Evolutionary conservation across 768 basidiomycete species (phyloP).

Genomic region (Panaeolus papilionaceus): DNA sequence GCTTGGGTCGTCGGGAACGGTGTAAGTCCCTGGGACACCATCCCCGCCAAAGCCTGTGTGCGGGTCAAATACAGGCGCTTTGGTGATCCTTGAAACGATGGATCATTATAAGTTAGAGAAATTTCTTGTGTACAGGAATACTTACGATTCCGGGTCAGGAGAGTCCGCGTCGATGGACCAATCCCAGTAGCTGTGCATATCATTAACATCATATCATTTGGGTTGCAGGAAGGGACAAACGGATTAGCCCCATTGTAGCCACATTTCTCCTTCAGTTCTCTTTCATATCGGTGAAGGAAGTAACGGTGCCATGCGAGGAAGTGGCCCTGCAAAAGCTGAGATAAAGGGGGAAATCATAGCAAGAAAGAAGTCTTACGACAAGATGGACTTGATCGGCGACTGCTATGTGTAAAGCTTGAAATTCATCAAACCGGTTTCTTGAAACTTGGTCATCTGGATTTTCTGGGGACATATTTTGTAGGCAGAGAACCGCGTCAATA

Average conservation of each 20-base stretch:
- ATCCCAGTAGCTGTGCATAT: slow-evolving; percentile 43
- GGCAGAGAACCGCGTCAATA: slow-evolving; percentile 39
- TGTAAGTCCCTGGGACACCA: slow-evolving; percentile 36
- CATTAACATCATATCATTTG: neutral
- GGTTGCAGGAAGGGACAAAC: slow-evolving; percentile 27
- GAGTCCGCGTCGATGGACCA: slow-evolving; percentile 43
- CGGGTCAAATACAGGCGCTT: slow-evolving; percentile 42
- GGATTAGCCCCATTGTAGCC: slow-evolving; percentile 40
- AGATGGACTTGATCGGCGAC: slow-evolving; percentile 37
- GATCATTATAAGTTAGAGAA: neutral
- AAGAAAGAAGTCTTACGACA: slow-evolving; percentile 33
- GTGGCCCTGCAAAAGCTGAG: slow-evolving; percentile 34
- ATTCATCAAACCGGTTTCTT: slow-evolving; percentile 45
- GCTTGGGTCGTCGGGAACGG: slow-evolving; percentile 30
- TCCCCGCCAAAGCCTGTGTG: slow-evolving; percentile 45
- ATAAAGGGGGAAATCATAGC: neutral
- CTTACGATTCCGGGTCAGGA: slow-evolving; percentile 27
- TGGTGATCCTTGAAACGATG: slow-evolving; percentile 30
- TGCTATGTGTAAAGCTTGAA: slow-evolving; percentile 42
- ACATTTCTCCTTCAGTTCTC: slow-evolving; percentile 40
- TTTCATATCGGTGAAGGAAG: slow-evolving; percentile 37
- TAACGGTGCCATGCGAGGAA: slow-evolving; percentile 47
- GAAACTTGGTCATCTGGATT: slow-evolving; percentile 28
- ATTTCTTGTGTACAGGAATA: neutral
- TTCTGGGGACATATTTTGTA: slow-evolving; percentile 36